Conservation (phyloP, 768 basidiomycete species). For the Porpolomopsis calyptriformis region DNA sequence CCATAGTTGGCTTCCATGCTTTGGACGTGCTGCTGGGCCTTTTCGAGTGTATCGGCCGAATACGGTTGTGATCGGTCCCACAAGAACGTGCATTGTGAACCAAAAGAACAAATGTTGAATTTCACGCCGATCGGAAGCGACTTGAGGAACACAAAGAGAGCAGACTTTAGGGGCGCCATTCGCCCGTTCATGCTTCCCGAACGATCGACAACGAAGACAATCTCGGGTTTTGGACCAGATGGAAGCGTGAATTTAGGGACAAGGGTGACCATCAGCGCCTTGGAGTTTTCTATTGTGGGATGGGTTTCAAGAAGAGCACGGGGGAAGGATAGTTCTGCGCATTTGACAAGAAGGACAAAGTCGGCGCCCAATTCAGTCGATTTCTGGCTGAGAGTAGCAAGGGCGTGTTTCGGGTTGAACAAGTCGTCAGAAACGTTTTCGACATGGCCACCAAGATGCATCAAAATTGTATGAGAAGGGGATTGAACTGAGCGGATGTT, state of each 20-base stretch:
- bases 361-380: not conserved
- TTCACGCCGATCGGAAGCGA: not conserved
- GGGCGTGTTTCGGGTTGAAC: slow-evolving; percentile 3
- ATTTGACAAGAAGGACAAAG: slow-evolving; percentile 4
- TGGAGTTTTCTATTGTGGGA: not conserved
- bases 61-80: not conserved
- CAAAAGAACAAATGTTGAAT: slow-evolving; percentile 3
- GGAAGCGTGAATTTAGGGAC: slow-evolving; percentile 3
- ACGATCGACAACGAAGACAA: slow-evolving; percentile 4
- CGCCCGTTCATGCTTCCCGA: not conserved
- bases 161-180: not conserved
- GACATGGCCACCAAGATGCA: slow-evolving; percentile 2
- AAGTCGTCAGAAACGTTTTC: slow-evolving; percentile 1
- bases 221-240: not conserved
- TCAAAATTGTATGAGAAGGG: slow-evolving; percentile 1
- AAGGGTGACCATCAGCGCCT: slow-evolving; percentile 6
- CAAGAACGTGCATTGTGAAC: not conserved
- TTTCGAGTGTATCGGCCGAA: not conserved
- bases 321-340: not conserved
- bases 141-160: not conserved
- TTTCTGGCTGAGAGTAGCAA: not conserved
- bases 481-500: slow-evolving; percentile 2
- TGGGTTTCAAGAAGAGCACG: slow-evolving; percentile 3
- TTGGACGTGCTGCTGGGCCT: not conserved
- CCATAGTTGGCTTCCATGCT: not conserved